Base-by-base conservation (phyloP, 306 rosid species). In the Prosopis cineraria region DNA sequence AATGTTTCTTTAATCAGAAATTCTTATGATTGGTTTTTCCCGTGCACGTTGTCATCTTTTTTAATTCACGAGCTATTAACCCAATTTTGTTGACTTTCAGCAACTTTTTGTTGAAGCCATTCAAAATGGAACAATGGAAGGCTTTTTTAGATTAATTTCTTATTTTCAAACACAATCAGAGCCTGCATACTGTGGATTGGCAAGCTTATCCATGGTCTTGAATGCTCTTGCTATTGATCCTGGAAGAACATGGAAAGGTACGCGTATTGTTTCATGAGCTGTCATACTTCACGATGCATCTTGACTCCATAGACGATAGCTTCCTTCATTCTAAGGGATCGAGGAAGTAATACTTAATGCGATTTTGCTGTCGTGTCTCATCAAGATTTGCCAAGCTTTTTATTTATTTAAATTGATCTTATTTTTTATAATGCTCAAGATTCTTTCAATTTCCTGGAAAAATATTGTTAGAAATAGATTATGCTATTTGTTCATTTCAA, bases 201-300 rank as follows among this genome's bases (percentile, higher is more conserved):
- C 98, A 3, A 95, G 93, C 75, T 87, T 95, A 20, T 88, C 98
- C 59, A 89, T 92, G 98, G 98, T 91, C 43, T 85, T 95, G 87
- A 95, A 95, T 78, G 91, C 98, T 67, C 98, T 95, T 31, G 89
- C 95, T 71, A 95, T 95, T 83, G 98, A 95, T 85, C 98, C 98
- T 3, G 92, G 97, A 36, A 88, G 96, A 69, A 95, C 89, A 82
- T 95, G 98, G 98, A 95, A 95, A 86, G 98, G 98, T 90, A 68
- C 52, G 17, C 31, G 17, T 30, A 1, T 8, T 41, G 14, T 66
- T 53, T 56, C 29, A 19, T 20, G 31, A 12, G 10, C 34, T 10
- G 11, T 36, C 13, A 55, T 16, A 20, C 17, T 55, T 13, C 24
- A 14, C 33, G 14, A 6, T 31, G 44, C 44, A 31, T 17, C 41